Percentiles rank a stretch among this genome's conserved stretches.
These are phyloP conservation scores for Argentina anserina DNA, from an alignment of 306 rosid species.

Conservation along the genomic window DNA sequence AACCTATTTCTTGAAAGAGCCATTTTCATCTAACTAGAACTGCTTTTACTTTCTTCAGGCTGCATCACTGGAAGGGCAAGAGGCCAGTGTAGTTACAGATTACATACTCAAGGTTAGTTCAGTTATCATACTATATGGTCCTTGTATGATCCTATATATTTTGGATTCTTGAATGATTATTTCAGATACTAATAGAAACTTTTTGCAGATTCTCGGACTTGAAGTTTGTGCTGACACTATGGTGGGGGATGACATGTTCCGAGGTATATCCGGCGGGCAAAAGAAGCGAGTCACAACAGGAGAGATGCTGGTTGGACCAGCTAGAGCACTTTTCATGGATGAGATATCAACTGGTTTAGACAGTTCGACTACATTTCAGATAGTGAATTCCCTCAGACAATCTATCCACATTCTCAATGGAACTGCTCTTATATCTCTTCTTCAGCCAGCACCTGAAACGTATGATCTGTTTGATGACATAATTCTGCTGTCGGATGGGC, in stretches of 20 bases:
- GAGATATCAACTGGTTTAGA: slow-evolving; percentile 61
- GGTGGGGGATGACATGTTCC: slow-evolving; percentile 47
- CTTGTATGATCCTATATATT: neutral
- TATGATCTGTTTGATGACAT: slow-evolving; percentile 51
- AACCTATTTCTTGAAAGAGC: neutral
- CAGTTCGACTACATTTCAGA: slow-evolving; percentile 54
- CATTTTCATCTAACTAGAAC: neutral
- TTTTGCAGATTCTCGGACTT: slow-evolving; percentile 38
- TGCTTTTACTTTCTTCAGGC: slow-evolving; percentile 43
- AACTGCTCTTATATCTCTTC: slow-evolving; percentile 46
- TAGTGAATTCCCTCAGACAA: slow-evolving; percentile 44
- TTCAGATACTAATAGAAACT: neutral
- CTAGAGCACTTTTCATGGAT: slow-evolving; percentile 49
- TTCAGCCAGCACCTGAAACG: slow-evolving; percentile 62
- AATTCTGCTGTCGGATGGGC: slow-evolving; percentile 51
- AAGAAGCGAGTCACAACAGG: slow-evolving; percentile 56
- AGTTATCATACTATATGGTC: neutral
- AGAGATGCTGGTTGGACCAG: slow-evolving; percentile 59
- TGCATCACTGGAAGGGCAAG: slow-evolving; percentile 63
- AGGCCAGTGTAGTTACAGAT: slow-evolving; percentile 65
- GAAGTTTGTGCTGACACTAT: slow-evolving; percentile 51
- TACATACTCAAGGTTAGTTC: slow-evolving; percentile 59
- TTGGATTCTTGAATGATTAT: neutral
- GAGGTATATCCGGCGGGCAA: slow-evolving; percentile 57
- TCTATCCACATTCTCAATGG: slow-evolving; percentile 44